Evolutionary conservation across 2,329 filamentous ascomycete species (phyloP).

Genomic region (Chrysosporium keratinophilum): DNA sequence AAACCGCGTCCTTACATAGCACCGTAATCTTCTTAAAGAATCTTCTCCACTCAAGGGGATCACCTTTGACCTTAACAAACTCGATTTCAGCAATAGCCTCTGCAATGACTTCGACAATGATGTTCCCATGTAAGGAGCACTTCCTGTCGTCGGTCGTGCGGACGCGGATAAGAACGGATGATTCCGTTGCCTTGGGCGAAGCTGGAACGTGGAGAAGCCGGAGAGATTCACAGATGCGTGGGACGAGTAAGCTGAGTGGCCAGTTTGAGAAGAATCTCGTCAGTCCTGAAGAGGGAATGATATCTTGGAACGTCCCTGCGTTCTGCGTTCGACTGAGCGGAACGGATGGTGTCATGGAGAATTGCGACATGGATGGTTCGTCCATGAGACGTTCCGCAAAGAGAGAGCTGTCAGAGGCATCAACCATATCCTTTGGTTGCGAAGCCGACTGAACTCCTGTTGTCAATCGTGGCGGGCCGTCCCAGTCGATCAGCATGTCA

Average conservation of each 20-base stretch:
- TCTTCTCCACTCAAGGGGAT: conserved; percentile 89
- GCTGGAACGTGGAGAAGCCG: conserved; percentile 75
- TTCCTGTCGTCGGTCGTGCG: conserved; percentile 53
- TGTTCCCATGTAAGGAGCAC: conserved; percentile 36
- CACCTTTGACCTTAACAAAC: conserved; percentile 89
- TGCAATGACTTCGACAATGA: conserved; percentile 37
- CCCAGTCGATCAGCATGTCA: conserved; percentile 79
- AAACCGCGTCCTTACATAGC: conserved; percentile 75
- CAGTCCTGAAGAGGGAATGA: conserved; percentile 75
- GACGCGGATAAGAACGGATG: conserved; percentile 57
- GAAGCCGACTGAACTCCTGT: conserved; percentile 35
- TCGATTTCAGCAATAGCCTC: conserved; percentile 67
- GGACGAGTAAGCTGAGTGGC: conserved; percentile 62
- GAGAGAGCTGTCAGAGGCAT: conserved; percentile 29
- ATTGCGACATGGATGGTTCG: conserved; percentile 76
- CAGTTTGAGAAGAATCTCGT: conserved; percentile 87
- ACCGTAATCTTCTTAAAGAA: conserved; percentile 95
- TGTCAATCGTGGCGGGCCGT: conserved; percentile 55
- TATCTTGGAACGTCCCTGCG: conserved; percentile 78
- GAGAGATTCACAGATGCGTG: conserved; percentile 68
- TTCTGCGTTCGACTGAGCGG: conserved; percentile 80
- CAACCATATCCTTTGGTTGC: conserved; percentile 36
- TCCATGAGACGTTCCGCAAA: conserved; percentile 60
- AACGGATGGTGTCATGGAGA: conserved; percentile 66
- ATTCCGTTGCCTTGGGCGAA: conserved; percentile 34